phyloP scores from a whole-genome alignment of 2,329 filamentous ascomycete genomes.

The Hypocrella siamensis region DNA sequence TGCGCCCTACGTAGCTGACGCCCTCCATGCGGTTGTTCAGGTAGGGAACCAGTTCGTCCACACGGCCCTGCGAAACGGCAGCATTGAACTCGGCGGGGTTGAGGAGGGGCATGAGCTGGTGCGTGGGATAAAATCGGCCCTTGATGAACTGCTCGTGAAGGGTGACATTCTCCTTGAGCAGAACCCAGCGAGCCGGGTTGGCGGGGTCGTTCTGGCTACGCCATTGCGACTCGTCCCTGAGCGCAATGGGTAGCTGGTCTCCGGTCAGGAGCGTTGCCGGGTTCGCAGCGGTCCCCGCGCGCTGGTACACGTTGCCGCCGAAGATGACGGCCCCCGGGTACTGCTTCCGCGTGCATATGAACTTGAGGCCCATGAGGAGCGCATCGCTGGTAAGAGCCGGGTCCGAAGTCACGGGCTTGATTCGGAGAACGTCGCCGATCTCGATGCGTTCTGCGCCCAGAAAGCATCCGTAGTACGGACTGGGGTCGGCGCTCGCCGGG shows the following conservation, averaged over 20 bases:
- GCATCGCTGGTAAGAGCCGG: constrained; percentile 15
- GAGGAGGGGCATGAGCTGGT: constrained; percentile 34
- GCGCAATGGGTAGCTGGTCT: constrained; percentile 24
- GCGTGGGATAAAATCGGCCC: constrained; percentile 44
- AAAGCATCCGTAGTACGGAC: constrained; percentile 30
- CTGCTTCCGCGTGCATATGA: constrained; percentile 22
- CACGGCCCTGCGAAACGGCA: constrained; percentile 19
- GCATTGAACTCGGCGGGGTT: constrained; percentile 22
- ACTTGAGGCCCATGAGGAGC: constrained; percentile 21
- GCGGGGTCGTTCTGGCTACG: constrained; percentile 18
- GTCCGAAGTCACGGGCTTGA: constrained; percentile 24
- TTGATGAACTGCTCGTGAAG: constrained; percentile 31
- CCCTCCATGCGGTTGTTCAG: constrained; percentile 39
- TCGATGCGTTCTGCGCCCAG: constrained; percentile 34
- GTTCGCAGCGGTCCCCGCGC: constrained; percentile 12
- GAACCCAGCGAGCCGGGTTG: constrained; percentile 20
- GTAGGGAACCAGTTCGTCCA: constrained; percentile 29
- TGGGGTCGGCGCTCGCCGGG: constrained; percentile 15
- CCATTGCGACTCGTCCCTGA: constrained; percentile 24
- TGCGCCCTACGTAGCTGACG: constrained; percentile 23
- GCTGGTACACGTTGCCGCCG: constrained; percentile 23
- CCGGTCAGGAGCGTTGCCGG: constrained; percentile 14
- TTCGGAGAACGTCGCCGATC: constrained; percentile 30
- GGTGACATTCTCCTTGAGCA: constrained; percentile 28
- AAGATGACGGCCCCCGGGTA: constrained; percentile 21